These are phyloP conservation scores for Diplodia seriata DNA, from an alignment of 2,329 filamentous ascomycete species.

Conservation along the genomic window DNA sequence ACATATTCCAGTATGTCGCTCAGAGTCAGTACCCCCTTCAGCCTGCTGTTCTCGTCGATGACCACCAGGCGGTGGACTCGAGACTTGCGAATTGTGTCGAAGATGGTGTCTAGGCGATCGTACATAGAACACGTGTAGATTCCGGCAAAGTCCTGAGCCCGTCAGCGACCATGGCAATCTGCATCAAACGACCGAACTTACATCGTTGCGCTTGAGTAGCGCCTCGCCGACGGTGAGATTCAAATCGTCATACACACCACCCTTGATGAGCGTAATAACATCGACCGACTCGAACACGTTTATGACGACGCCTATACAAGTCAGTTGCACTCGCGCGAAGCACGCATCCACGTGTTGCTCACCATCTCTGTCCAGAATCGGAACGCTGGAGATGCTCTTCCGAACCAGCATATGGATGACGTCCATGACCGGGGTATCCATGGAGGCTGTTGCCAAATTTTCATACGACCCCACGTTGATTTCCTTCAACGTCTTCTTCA, in stretches of 20 bases:
- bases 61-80: constrained; percentile 92
- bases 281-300: constrained; percentile 99
- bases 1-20: constrained; percentile 98
- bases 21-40: constrained; percentile 88
- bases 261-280: constrained; percentile 94
- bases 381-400: constrained; percentile 91
- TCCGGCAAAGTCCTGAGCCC: constrained; percentile 81
- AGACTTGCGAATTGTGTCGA: constrained; percentile 94
- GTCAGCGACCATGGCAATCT: constrained; percentile 36
- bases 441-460: constrained; percentile 79
- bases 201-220: constrained; percentile 80
- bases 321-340: constrained; percentile 26
- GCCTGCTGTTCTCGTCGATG: constrained; percentile 84
- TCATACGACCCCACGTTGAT: constrained; percentile 85
- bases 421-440: constrained; percentile 91
- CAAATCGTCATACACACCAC: constrained; percentile 89
- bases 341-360: constrained; percentile 35
- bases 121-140: constrained; percentile 95
- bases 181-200: constrained; percentile 45
- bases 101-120: constrained; percentile 92
- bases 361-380: constrained; percentile 82
- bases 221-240: constrained; percentile 87
- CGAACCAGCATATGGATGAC: constrained; percentile 93
- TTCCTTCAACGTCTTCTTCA: constrained; percentile 86
- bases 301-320: constrained; percentile 68